These are phyloP conservation scores for Lathyrus oleraceus DNA, from an alignment of 306 rosid species.

Conservation along the genomic window DNA sequence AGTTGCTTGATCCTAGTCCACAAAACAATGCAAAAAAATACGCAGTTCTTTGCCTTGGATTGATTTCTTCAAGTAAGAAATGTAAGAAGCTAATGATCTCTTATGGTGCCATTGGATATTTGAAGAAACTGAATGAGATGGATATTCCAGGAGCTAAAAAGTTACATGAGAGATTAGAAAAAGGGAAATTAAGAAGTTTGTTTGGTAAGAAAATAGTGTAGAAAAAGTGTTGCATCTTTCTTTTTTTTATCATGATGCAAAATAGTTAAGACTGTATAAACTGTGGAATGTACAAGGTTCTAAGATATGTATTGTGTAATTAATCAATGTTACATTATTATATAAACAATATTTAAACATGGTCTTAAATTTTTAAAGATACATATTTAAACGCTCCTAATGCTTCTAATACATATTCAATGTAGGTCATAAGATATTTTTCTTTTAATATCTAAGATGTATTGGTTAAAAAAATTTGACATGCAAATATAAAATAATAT, in stretches of 20 bases:
- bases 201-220: slow-evolving; percentile 66
- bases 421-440: no score
- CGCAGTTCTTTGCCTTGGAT: slow-evolving; percentile 75
- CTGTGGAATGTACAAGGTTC: slow-evolving; percentile 37
- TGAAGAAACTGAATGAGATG: slow-evolving; percentile 92
- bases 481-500: no score
- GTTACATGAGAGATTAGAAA: slow-evolving; percentile 75
- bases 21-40: slow-evolving; percentile 85
- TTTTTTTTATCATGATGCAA: slow-evolving; percentile 39
- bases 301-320: slow-evolving; percentile 37
- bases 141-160: slow-evolving; percentile 83
- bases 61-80: slow-evolving; percentile 68
- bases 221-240: slow-evolving; percentile 7
- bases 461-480: no score
- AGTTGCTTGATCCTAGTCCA: slow-evolving; percentile 84
- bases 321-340: slow-evolving; percentile 8
- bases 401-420: no score
- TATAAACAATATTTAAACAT: slow-evolving; percentile 29
- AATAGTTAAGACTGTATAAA: slow-evolving; percentile 38
- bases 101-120: slow-evolving; percentile 91
- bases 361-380: no score
- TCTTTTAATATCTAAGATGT: no score
- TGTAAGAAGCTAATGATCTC: slow-evolving; percentile 91
- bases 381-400: no score
- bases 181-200: slow-evolving; percentile 72